phyloP scores from a whole-genome alignment of 225 moss, liverwort and hornwort species.

The Straminergon stramineum region DNA sequence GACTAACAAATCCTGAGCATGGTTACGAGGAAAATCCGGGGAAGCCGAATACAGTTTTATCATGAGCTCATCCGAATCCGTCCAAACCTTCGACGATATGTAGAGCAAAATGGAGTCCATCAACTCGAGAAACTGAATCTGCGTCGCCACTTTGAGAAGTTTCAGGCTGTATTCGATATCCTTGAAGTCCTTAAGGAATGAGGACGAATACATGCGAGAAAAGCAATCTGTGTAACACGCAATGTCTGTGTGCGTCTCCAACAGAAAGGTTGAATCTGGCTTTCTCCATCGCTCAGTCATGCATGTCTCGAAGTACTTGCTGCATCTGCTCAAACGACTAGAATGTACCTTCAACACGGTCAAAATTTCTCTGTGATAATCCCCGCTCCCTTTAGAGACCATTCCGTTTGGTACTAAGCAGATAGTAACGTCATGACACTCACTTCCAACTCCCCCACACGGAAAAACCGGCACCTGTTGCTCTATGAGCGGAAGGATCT shows the following conservation, averaged over 20 bases:
- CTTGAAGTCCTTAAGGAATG: neutral
- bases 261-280: neutral
- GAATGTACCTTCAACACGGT: slow-evolving; percentile 3
- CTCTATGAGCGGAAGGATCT: neutral
- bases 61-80: neutral
- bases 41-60: neutral
- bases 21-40: neutral
- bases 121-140: neutral
- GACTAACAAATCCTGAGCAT: neutral
- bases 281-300: slow-evolving; percentile 5
- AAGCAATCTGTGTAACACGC: slow-evolving; percentile 1
- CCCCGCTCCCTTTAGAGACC: neutral
- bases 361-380: neutral
- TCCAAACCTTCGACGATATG: neutral
- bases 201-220: neutral
- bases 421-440: neutral
- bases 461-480: neutral
- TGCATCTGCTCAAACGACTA: neutral
- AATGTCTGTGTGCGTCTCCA: slow-evolving; percentile 4
- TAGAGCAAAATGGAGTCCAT: neutral
- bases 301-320: slow-evolving; percentile 15
- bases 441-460: neutral
- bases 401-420: neutral
- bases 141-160: slow-evolving; percentile 13
- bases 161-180: neutral